Conservation (phyloP, 2,329 filamentous ascomycete species). For the Zasmidium cellare region DNA sequence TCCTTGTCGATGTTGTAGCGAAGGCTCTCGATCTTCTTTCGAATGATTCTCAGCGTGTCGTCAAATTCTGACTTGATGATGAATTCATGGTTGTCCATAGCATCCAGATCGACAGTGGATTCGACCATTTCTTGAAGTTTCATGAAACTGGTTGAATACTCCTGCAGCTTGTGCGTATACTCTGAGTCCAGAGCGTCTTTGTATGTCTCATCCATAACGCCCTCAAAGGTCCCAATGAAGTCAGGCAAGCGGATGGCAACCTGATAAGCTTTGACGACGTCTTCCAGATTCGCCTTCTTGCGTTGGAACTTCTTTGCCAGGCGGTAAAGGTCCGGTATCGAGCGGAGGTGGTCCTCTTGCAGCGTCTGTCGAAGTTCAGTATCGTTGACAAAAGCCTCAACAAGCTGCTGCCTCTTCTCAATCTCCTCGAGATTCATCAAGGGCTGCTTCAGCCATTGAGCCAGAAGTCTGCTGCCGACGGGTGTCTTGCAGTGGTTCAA, state of each 20-base stretch:
- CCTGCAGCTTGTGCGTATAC: conserved; percentile 78
- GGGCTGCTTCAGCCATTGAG: conserved; percentile 97
- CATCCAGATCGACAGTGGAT: conserved; percentile 93
- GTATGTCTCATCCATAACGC: conserved; percentile 93
- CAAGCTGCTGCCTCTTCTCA: conserved; percentile 85
- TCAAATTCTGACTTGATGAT: conserved; percentile 99
- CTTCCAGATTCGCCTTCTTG: conserved; percentile 85
- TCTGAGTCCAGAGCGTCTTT: conserved; percentile 80
- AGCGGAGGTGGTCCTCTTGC: conserved; percentile 92
- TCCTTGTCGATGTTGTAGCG: conserved; percentile 81
- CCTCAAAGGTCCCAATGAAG: conserved; percentile 84
- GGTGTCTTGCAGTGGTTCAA: conserved; percentile 98
- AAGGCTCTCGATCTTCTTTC: conserved; percentile 84
- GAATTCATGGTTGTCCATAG: conserved; percentile 94
- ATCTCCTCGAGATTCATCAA: conserved; percentile 90
- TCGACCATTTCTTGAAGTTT: conserved; percentile 98
- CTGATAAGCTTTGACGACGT: conserved; percentile 94
- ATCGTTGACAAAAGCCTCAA: conserved; percentile 91
- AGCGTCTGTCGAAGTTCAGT: conserved; percentile 92
- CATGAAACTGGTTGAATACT: conserved; percentile 73
- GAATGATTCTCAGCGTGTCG: conserved; percentile 80
- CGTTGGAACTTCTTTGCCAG: conserved; percentile 94
- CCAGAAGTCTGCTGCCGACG: conserved; percentile 81
- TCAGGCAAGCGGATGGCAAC: conserved; percentile 88
- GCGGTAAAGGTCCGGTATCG: conserved; percentile 91